Evolutionary conservation across 2,329 filamentous ascomycete genomes (phyloP).

Genomic region (Penicillium rolfsii): DNA sequence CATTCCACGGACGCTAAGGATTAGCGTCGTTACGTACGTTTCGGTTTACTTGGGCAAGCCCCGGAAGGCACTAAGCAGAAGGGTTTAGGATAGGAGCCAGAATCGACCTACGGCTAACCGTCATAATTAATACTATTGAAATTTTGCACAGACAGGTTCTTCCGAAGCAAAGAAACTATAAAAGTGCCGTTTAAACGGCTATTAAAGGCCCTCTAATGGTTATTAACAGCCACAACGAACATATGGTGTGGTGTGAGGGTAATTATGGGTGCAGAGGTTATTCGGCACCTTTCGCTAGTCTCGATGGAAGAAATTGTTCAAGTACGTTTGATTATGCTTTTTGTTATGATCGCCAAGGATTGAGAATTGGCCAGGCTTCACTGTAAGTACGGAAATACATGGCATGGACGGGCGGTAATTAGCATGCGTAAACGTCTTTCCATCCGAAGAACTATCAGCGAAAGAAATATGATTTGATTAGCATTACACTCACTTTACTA

Average conservation of each 20-base stretch:
- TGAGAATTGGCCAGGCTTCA: neutral
- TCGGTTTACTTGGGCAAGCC: too few species aligned
- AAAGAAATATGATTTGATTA: slow-evolving; percentile 3
- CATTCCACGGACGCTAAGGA: neutral
- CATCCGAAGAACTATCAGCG: neutral
- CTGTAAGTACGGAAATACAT: neutral
- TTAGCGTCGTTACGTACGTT: neutral
- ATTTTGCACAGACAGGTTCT: neutral
- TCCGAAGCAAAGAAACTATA: neutral
- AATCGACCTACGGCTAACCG: neutral
- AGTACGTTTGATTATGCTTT: slow-evolving; percentile 1
- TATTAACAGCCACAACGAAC: neutral
- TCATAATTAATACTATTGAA: neutral
- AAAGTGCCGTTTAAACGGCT: neutral
- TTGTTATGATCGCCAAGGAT: neutral
- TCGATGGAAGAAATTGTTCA: slow-evolving; percentile 2
- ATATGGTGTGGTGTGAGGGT: neutral
- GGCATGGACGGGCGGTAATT: slow-evolving; percentile 2
- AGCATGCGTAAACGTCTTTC: neutral
- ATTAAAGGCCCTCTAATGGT: neutral
- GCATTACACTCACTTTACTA: neutral
- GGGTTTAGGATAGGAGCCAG: neutral
- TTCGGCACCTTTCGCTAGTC: slow-evolving; percentile 2
- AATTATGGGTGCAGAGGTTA: slow-evolving; percentile 6
- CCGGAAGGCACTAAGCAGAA: too few species aligned